A percentile compares a stretch with the other conserved stretches of the same genome.
Evolutionary conservation across 2,329 filamentous ascomycete genomes (phyloP).

Genomic region (Fusarium temperatum): DNA sequence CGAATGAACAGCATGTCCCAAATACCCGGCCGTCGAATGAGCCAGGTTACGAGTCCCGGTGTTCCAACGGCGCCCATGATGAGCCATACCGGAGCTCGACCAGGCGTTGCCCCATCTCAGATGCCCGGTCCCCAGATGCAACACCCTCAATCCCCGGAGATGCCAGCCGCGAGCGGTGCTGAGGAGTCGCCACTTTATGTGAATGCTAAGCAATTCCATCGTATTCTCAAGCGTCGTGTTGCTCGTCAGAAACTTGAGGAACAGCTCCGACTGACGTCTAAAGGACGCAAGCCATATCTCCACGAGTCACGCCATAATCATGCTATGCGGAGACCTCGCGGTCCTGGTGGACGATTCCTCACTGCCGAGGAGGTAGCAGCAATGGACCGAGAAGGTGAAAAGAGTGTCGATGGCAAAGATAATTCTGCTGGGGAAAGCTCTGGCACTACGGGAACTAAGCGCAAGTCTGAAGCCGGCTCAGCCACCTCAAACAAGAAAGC

Average conservation of each 20-base stretch:
- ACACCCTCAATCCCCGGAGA: constrained; percentile 80
- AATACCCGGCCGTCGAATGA: constrained; percentile 74
- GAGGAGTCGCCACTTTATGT: constrained; percentile 97
- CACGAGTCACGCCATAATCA: constrained; percentile 98
- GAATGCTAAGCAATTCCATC: constrained; percentile 98
- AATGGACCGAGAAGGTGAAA: constrained; percentile 75
- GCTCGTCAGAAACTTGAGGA: constrained; percentile 95
- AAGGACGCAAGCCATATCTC: constrained; percentile 95
- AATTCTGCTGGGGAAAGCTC: constrained; percentile 39
- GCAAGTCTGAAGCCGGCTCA: constrained; percentile 65
- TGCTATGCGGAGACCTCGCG: constrained; percentile 93
- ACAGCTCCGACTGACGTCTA: constrained; percentile 88
- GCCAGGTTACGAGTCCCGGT: constrained; percentile 79
- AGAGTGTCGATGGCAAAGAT: constrained; percentile 51
- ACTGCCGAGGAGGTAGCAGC: constrained; percentile 95
- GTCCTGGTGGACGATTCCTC: constrained; percentile 92
- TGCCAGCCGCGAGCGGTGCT: constrained; percentile 71
- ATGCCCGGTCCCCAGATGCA: constrained; percentile 72
- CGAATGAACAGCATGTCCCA: constrained; percentile 72
- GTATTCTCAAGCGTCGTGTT: constrained; percentile 92
- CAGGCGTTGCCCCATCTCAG: constrained; percentile 64
- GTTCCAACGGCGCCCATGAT: constrained; percentile 79
- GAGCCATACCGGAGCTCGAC: constrained; percentile 67
- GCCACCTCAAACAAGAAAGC: constrained; percentile 65
- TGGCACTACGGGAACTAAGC: constrained; percentile 60